Conservation (phyloP, 2,329 filamentous ascomycete genomes). For the Claviceps digitariae region DNA sequence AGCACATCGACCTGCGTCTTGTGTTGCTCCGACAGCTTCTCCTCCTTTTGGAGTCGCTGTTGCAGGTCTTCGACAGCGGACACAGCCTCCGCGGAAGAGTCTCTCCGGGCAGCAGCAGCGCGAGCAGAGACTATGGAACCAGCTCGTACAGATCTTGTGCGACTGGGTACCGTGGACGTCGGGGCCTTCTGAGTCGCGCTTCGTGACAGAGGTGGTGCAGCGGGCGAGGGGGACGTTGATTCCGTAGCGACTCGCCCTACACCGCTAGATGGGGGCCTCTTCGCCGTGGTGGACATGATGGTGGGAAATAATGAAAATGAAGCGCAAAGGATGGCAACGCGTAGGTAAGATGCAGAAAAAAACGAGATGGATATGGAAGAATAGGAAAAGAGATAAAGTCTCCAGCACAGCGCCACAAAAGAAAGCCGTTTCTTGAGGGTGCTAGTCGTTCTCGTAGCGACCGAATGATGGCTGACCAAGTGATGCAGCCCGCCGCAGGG, state of each 20-base stretch:
- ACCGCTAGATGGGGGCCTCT: slow-evolving; percentile 37
- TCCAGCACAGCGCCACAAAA: not conserved
- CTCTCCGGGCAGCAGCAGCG: slow-evolving; percentile 49
- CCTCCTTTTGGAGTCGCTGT: slow-evolving; percentile 67
- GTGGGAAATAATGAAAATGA: not conserved
- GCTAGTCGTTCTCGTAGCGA: slow-evolving; percentile 1
- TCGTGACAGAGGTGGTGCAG: slow-evolving; percentile 26
- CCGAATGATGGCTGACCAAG: not conserved
- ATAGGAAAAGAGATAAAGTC: not conserved
- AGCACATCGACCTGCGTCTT: slow-evolving; percentile 76
- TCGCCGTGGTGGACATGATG: slow-evolving; percentile 38
- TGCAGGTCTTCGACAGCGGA: slow-evolving; percentile 74
- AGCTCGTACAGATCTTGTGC: slow-evolving; percentile 52
- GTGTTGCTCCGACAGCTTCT: slow-evolving; percentile 62
- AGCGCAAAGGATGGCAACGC: not conserved
- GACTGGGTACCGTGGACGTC: slow-evolving; percentile 28
- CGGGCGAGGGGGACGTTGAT: slow-evolving; percentile 16
- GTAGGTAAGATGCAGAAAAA: not conserved
- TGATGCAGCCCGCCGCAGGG: not conserved
- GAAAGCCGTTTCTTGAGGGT: not conserved
- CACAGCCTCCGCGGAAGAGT: slow-evolving; percentile 59
- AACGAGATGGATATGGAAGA: not conserved
- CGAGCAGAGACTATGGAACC: slow-evolving; percentile 60
- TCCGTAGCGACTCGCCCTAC: slow-evolving; percentile 32
- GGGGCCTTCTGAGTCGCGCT: slow-evolving; percentile 29